These are phyloP conservation scores for Psilocybe sp. DNA, from an alignment of 768 basidiomycete genomes.

Conservation along the genomic window DNA sequence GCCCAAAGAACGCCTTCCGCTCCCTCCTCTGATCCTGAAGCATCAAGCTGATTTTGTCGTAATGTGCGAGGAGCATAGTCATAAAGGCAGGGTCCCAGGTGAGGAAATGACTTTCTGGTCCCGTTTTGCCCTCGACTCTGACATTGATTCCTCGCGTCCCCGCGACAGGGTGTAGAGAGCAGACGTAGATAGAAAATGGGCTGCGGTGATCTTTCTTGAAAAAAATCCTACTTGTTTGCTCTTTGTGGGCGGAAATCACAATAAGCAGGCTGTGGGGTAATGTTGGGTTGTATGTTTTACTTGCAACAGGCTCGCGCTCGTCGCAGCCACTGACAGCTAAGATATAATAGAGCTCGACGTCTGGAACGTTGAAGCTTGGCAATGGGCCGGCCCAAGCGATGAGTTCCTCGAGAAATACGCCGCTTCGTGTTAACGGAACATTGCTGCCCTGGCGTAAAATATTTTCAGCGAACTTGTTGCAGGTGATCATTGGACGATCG, in stretches of 20 bases:
- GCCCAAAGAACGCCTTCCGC: not conserved
- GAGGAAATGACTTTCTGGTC: conserved; percentile 2
- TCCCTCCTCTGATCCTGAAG: not conserved
- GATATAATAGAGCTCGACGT: conserved; percentile 8
- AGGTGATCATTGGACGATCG: conserved; percentile 5
- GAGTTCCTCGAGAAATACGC: conserved; percentile 3
- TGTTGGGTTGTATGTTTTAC: not conserved
- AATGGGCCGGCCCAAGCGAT: conserved; percentile 7
- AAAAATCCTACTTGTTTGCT: conserved; percentile 5
- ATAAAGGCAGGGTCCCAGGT: conserved; percentile 6
- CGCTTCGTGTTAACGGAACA: not conserved
- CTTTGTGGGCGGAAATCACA: conserved; percentile 5
- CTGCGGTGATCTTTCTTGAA: not conserved
- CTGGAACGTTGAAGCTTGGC: not conserved
- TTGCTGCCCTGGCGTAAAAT: not conserved
- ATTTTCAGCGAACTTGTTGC: conserved; percentile 1
- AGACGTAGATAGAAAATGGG: conserved; percentile 1
- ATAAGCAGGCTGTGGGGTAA: conserved; percentile 5
- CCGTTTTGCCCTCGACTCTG: not conserved
- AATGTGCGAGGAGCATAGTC: conserved; percentile 1
- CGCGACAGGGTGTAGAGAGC: not conserved
- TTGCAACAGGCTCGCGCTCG: too few species aligned
- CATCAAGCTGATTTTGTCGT: conserved; percentile 1
- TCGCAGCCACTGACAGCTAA: not conserved
- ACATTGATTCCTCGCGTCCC: not conserved